Base-by-base conservation (phyloP, 495 filamentous ascomycete species). In the Hyaloscypha finlandica region DNA sequence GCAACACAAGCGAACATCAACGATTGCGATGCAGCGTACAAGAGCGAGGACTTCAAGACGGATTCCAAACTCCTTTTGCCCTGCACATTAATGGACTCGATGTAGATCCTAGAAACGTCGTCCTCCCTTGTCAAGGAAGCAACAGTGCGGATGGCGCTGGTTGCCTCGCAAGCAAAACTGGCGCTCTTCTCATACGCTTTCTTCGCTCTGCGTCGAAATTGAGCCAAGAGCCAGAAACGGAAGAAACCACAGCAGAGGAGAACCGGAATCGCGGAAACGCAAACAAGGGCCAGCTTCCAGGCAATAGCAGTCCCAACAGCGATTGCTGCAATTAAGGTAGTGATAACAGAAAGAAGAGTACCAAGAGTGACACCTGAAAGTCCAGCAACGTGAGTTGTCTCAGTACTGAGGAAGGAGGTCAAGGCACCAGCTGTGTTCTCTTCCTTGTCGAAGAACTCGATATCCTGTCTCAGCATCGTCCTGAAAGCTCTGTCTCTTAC, bases 231-330 rank as follows among this genome's bases (percentile, higher is more conserved):
- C 72, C 87, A 90, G 75, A 96, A 93, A 22, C 95, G 89, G 79
- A 92, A 88, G 81, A 92, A 97, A 30, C 94, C 94, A 73, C 90
- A 93, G 2, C 75, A 84, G 0, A 97, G 78, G 1, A 97, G 80
- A 33, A 96, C 75, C 1, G 94, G 94, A 25, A 97, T 85, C 32
- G 88, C 89, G 20, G 88, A 83, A 66, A 86, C 89, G 76, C 91
- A 92, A 35, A 97, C 94, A 8, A 98, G 83, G 19, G 91, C 91
- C 8, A 98, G 81, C 74, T 97, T 97, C 94, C 94, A 98, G 32
- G 90, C 92, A 73, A 96, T 86, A 1, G 86, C 82, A 33, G 89
- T 77, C 16, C 86, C 83, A 32, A 97, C 73, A 22, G 86, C 74
- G 66, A 90, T 86, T 9, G 91, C 86, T 0, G 87, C 85, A 32